Evolutionary conservation across 208 protist species (phyloP), one percentile per base, ranked within the genome.

Genomic region (Phytomonas sp.): DNA sequence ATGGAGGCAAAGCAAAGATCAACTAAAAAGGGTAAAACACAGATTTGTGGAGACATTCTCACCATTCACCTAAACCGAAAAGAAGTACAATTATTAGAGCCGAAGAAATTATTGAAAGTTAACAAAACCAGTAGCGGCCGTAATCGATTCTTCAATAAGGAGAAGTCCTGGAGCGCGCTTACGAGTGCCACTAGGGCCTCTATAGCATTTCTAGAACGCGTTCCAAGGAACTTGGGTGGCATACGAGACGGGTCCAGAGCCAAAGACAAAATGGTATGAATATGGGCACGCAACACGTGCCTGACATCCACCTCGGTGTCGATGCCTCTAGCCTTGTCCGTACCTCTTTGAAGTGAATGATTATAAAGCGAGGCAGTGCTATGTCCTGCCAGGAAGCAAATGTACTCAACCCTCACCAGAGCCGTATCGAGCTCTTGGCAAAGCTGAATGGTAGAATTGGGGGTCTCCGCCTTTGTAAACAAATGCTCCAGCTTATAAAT

Each of bases 31-130:
- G 12, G 36, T 29, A 64, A 34, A 72, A 16, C 23, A 56, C 1
- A 23, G 42, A n/a, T 29, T 26, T 52, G 30, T 74, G 6, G 26
- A 72, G 33, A 72, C 23, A 11, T 10, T 12, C 29, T 0, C 26
- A 33, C 26, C 26, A n/a, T 26, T 70, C 40, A 77, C 37, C 71
- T 52, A 61, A 77, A 77, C 29, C 63, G 67, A 49, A 76, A 81
- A 6, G 66, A 65, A 52, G 59, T 65, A 8, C 29, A 16, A 16
- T 80, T 71, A 6, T 79, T 69, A 10, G 71, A 70, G n/a, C 87
- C 90, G 70, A 88, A 95, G 69, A 84, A 95, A 42, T 75, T 69
- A 66, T 95, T 95, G 76, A 93, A 95, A 3, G 90, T 92, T 40
- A 95, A 70, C 14, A 83, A 36, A 34, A 83, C 75, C 7, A 92